Evolutionary conservation across 1,284 basidiomycete genomes (phyloP).

Genomic region (Irpex sp.): DNA sequence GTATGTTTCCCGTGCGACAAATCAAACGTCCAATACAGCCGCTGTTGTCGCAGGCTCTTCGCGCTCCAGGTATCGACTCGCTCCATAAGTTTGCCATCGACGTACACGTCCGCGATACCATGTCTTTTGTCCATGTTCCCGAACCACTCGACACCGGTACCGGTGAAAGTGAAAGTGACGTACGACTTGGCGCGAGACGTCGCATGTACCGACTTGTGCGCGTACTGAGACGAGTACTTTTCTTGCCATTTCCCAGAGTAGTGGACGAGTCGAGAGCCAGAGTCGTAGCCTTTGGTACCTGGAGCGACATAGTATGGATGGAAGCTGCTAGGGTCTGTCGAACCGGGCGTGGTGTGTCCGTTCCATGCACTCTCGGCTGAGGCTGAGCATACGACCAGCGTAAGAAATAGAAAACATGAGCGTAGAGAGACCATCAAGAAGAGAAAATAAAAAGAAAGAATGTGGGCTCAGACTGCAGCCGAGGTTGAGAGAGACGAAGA

Average conservation of each 20-base stretch:
- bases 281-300: constrained; percentile 68
- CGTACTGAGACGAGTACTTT: constrained; percentile 45
- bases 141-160: constrained; percentile 76
- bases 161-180: constrained; percentile 56
- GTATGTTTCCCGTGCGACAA: constrained; percentile 52
- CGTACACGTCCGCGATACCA: constrained; percentile 51
- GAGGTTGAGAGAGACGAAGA: neutral
- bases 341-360: constrained; percentile 51
- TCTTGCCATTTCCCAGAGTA: constrained; percentile 60
- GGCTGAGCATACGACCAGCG: constrained; percentile 22
- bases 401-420: constrained; percentile 19
- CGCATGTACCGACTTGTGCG: constrained; percentile 47
- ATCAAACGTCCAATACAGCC: constrained; percentile 59
- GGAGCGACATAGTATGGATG: constrained; percentile 68
- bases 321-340: constrained; percentile 44
- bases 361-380: constrained; percentile 57
- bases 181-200: constrained; percentile 49
- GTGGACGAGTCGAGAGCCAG: constrained; percentile 55
- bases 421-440: constrained; percentile 18
- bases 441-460: constrained; percentile 4
- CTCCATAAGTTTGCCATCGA: constrained; percentile 49
- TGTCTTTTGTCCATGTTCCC: constrained; percentile 54
- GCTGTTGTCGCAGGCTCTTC: constrained; percentile 47
- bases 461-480: constrained; percentile 2
- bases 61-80: constrained; percentile 45